phyloP scores from a whole-genome alignment of 306 rosid species.

The Hippophae gyantsensis region DNA sequence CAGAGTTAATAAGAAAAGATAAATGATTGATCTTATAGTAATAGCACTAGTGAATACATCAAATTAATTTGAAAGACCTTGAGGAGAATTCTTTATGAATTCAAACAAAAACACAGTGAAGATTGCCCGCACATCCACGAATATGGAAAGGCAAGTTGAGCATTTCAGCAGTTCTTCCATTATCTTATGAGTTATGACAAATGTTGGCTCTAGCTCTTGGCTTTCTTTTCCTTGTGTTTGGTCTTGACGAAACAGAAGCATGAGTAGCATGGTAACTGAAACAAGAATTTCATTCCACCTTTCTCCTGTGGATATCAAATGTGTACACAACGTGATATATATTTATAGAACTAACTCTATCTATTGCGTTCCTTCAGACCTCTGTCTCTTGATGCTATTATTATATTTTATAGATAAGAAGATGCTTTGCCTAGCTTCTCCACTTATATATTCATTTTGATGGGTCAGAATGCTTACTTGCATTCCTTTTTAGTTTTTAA shows the following conservation, averaged over 20 bases:
- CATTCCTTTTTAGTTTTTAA: not conserved
- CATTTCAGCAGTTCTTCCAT: constrained; percentile 9
- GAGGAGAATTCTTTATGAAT: constrained; percentile 7
- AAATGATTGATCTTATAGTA: constrained; percentile 19
- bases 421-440: constrained; percentile 30
- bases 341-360: constrained; percentile 9
- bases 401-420: constrained; percentile 6
- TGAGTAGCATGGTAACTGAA: constrained; percentile 48
- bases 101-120: not conserved
- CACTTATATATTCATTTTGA: constrained; percentile 2
- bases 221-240: constrained; percentile 40
- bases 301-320: constrained; percentile 11
- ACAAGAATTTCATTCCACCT: constrained; percentile 41
- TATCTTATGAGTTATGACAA: constrained; percentile 8
- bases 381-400: constrained; percentile 16
- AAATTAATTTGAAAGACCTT: constrained; percentile 12
- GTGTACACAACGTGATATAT: constrained; percentile 11
- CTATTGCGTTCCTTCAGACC: not conserved
- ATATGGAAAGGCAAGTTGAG: constrained; percentile 4
- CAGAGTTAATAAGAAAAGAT: constrained; percentile 30
- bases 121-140: constrained; percentile 8
- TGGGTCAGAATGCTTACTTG: constrained; percentile 5
- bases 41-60: constrained; percentile 17
- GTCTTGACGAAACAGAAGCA: constrained; percentile 48
- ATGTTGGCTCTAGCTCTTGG: constrained; percentile 22